Base-by-base conservation (phyloP, 2,329 filamentous ascomycete genomes). In the Aspergillus proliferans region DNA sequence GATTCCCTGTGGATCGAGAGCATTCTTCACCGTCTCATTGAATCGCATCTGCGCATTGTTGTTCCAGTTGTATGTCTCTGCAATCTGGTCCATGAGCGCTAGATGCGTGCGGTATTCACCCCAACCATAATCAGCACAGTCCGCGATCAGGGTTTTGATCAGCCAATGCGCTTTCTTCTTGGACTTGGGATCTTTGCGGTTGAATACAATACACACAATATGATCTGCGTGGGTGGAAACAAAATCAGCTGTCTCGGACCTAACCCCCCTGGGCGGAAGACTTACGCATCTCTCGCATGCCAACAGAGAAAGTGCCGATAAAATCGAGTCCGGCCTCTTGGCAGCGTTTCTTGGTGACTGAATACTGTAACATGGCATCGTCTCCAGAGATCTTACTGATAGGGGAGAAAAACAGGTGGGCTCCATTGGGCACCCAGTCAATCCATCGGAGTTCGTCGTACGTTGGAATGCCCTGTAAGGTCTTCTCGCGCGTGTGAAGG, bases 141-240 rank as follows among this genome's bases (percentile, higher is more conserved):
- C 69, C 7, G 67, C 64, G 19, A 73, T 70, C 50, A 71, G 57
- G 6, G 66, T 67, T 6, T 52, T 51, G 50, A 76, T 72, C 10
- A 73, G 52, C 49, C 58, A 55, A 50, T 70, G 61, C 10, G 69
- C 68, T 45, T 66, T 62, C 19, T 65, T 53, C 53, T 74, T 70
- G 43, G 60, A 55, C 1, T 72, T 67, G 0, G 65, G 54, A 30
- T 76, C 66, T 34, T 69, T 67, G 4, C 72, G 66, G 51, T 81
- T 71, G 57, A 76, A 81, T 14, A 80, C 70, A 39, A 81, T 75
- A 50, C 76, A 76, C 3, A 78, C 72, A 49, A 81, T 80, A 57
- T 79, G 74, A 58, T 80, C 48, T 50, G 18, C 10, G 4, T 4
- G 6, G 50, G 41, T 4, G 19, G 24, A 4, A 44, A 28, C 19